Evolutionary conservation across 371 early-diverging fungal species (phyloP).

Genomic region (Apophysomyces trapeziformis): DNA sequence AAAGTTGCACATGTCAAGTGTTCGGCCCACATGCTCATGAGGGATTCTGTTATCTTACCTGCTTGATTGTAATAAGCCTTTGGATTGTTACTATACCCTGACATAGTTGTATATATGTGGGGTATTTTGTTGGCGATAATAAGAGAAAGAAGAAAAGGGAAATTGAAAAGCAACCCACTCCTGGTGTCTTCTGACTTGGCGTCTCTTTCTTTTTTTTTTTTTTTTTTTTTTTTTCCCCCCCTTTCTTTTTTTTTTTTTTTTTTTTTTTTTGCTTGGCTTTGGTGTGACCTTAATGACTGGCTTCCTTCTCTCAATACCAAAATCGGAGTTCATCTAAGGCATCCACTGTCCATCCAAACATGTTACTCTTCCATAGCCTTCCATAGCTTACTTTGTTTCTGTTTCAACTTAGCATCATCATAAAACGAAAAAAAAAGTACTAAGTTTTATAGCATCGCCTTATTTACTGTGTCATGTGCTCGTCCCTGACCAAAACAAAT

Average conservation of each 20-base stretch:
- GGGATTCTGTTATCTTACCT: conserved; percentile 5
- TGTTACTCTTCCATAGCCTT: no score
- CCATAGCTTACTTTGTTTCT: no score
- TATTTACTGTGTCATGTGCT: no score
- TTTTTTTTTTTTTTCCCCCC: background rate
- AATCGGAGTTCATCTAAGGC: no score
- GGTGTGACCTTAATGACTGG: no score
- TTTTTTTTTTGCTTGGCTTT: background rate
- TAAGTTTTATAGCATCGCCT: no score
- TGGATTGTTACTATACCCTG: conserved; percentile 16
- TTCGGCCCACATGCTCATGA: background rate
- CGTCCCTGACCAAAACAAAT: no score
- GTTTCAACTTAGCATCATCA: no score
- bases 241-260: background rate
- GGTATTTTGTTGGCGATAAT: no score
- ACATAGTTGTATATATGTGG: conserved; percentile 11
- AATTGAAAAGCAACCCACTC: background rate
- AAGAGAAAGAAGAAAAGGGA: background rate
- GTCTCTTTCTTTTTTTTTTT: background rate
- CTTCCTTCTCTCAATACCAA: no score
- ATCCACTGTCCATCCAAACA: no score
- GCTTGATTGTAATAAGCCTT: conserved; percentile 27
- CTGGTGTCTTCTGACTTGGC: background rate
- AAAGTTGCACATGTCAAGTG: background rate
- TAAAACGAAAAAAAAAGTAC: no score